phyloP scores from a whole-genome alignment of 208 protist species.

The Strigomonas culicis region DNA sequence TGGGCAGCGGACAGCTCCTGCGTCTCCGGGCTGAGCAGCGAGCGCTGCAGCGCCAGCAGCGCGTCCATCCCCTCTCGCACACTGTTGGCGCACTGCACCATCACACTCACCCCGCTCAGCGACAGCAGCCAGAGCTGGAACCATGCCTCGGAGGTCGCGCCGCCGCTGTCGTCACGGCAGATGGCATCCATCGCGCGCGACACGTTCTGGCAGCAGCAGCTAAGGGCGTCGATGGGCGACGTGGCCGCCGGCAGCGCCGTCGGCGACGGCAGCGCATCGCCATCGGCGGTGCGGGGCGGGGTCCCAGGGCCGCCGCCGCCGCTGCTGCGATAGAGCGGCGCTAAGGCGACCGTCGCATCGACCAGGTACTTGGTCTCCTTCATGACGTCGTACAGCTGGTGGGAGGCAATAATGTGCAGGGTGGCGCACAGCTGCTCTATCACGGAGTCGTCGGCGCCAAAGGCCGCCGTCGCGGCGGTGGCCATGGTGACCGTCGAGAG shows the following conservation, averaged over 20 bases:
- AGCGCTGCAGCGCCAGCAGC: conserved; percentile 58
- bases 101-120: conserved; percentile 37
- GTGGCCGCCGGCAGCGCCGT: not conserved
- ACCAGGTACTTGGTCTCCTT: conserved; percentile 17
- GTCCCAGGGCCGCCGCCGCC: too few species aligned
- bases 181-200: not conserved
- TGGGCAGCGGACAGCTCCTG: too few species aligned
- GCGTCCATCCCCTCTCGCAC: conserved; percentile 34
- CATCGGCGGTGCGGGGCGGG: too few species aligned
- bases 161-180: not conserved
- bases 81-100: conserved; percentile 39
- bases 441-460: not conserved
- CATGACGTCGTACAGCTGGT: conserved; percentile 12
- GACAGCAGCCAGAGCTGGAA: conserved; percentile 40
- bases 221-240: not conserved
- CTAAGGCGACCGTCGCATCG: not conserved
- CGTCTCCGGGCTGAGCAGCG: conserved; percentile 32
- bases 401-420: conserved; percentile 1
- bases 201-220: conserved; percentile 5
- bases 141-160: conserved; percentile 11
- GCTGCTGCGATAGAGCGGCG: too few species aligned
- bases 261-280: not conserved
- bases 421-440: not conserved
- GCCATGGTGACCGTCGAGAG: too few species aligned
- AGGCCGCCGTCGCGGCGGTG: not conserved